phyloP scores from a whole-genome alignment of 2,329 filamentous ascomycete species.

The Arthrobotrys conoides region DNA sequence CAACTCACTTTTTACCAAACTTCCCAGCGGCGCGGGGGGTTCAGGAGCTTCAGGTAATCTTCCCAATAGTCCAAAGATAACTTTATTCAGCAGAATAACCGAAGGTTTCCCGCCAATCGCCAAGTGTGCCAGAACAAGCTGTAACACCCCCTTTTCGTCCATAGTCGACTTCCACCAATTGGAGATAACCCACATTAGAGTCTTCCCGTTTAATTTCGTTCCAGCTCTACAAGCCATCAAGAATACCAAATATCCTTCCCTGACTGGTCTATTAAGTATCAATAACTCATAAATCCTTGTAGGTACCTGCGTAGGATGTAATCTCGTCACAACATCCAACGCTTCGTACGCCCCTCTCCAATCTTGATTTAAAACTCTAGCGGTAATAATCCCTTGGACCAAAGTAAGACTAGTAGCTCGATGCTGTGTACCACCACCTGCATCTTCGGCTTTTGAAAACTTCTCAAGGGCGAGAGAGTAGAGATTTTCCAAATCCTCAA shows the following conservation, averaged over 20 bases:
- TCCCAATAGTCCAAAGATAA: slow-evolving; percentile 68
- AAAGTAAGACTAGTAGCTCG: slow-evolving; percentile 68
- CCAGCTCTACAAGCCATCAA: slow-evolving; percentile 70
- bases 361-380: slow-evolving; percentile 69
- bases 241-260: slow-evolving; percentile 70
- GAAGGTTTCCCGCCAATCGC: slow-evolving; percentile 61
- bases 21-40: slow-evolving; percentile 30
- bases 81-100: slow-evolving; percentile 67
- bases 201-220: slow-evolving; percentile 64
- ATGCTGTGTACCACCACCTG: slow-evolving; percentile 65
- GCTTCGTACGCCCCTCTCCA: slow-evolving; percentile 70
- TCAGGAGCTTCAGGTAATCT: slow-evolving; percentile 65
- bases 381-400: slow-evolving; percentile 70
- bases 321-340: slow-evolving; percentile 70
- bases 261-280: slow-evolving; percentile 68
- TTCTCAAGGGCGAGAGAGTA: slow-evolving; percentile 69
- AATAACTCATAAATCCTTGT: slow-evolving; percentile 69
- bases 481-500: slow-evolving; percentile 69
- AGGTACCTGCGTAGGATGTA: slow-evolving; percentile 68
- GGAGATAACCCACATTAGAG: slow-evolving; percentile 62
- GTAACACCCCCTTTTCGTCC: slow-evolving; percentile 50
- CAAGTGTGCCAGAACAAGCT: slow-evolving; percentile 49
- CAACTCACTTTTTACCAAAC: slow-evolving; percentile 15
- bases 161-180: slow-evolving; percentile 64
- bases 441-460: slow-evolving; percentile 67